Evolutionary conservation across 2,329 filamentous ascomycete genomes (phyloP), one percentile per base, ranked within the genome.

Genomic region (Neopestalotiopsis clavispora): DNA sequence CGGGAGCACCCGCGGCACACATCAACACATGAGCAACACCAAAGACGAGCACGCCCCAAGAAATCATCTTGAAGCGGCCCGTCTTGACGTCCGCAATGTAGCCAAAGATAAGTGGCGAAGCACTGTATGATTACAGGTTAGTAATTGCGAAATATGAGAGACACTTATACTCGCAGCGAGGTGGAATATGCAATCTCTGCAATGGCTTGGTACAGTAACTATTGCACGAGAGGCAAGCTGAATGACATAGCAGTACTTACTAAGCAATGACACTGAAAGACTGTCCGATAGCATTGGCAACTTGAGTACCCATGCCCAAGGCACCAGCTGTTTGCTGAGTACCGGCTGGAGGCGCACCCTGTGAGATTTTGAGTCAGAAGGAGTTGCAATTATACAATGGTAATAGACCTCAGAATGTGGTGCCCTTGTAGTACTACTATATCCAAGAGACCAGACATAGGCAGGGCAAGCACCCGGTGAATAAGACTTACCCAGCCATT

Each of bases 1-100:
- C 70, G 69, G 81, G 83, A 30, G 83, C 78, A 49, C 84, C 90
- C 1, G 91, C 90, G 23, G 87, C 82, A 70, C 93, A 86, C 69
- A 94, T 84, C 66, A 94, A 86, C n/a, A 89, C 78, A 73, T 94
- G 90, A 7, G 91, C 91, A 38, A 92, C 60, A 77, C 92, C 88
- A 67, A 91, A 91, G 56, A 92, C 84, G 1, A 80, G 81, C n/a
- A 92, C 89, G 71, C 92, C 91, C 75, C 87, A 87, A 78, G 90
- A 89, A 74, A 94, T 94, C 56, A 92, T 91, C 74, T 85, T 85
- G 81, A 90, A 94, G 70, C 91, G 90, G 69, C 92, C 92, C 58
- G 88, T 87, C 73, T 89, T 90, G 68, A 90, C 85, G 77, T 95
- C 92, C 57, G 92, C 90, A 14, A 91, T 72, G 77, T 84, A 89